Base-by-base conservation (phyloP, 306 rosid species). In the Cucurbita ficifolia region DNA sequence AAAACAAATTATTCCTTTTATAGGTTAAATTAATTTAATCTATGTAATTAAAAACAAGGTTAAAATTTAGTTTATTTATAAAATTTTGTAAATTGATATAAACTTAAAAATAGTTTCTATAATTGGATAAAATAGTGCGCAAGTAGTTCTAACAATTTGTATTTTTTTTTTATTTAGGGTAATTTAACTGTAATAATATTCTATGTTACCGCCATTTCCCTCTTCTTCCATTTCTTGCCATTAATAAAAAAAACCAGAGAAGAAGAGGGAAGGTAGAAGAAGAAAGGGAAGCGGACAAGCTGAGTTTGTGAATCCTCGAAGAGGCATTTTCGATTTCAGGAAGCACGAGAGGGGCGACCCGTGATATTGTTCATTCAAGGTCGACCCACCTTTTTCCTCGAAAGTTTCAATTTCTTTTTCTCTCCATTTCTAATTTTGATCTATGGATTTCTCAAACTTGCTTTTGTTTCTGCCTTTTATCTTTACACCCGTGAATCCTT, bases 401-500 rank as follows among this genome's bases (percentile, higher is more conserved):
- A 42, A 42, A 42, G 46, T 8, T 1, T 40, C 33, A 38, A 63
- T 63, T 63, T 45, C 10, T 42, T 40, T 59, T 22, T 5, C 7
- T 10, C 0, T 29, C 1, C 0, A 24, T 10, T 59, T 49, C 13
- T 4, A 14, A 13, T 46, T 13, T 46, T 46, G 2, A 10, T 46
- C 14, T 46, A 22, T 22, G 13, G 19, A 21, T 68, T 67, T 68
- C 73, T 68, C 42, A 12, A 68, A n/a, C 14, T 46, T 46, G 73
- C 56, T 68, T 68, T 68, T 68, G 73, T 3, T 46, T 46, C 16
- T 14, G 40, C 39, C 67, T 38, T 46, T 68, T 19, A 40, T 43
- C 29, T 19, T 65, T 42, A 42, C 18, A 64, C 55, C 73, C 73
- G 73, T 68, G 73, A 68, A 68, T 68, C 54, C 1, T 68, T 68